A percentile compares a stretch with the other conserved stretches of the same genome.
phyloP scores from a whole-genome alignment of 192 early-diverging fungal genomes.

The Coemansia sp. region DNA sequence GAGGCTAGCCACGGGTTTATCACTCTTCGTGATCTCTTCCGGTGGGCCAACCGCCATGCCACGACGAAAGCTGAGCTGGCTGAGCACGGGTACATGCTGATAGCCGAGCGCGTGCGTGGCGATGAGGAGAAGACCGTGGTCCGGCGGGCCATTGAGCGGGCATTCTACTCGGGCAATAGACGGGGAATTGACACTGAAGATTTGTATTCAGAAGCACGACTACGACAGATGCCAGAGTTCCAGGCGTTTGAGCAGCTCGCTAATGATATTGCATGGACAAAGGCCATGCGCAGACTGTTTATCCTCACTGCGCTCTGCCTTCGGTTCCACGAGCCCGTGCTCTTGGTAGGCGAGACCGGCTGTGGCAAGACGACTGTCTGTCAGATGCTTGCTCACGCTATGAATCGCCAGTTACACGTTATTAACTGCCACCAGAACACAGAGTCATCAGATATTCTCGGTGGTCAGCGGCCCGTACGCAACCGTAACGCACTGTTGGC shows the following conservation, averaged over 20 bases:
- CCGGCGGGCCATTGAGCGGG: conserved; percentile 77
- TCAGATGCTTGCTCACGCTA: conserved; percentile 81
- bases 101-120: conserved; percentile 85
- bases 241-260: conserved; percentile 14
- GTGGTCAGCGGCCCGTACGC: conserved; percentile 89
- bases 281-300: conserved; percentile 88
- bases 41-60: conserved; percentile 90
- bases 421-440: conserved; percentile 98
- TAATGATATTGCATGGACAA: conserved; percentile 77
- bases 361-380: conserved; percentile 98
- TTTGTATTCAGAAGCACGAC: conserved; percentile 27
- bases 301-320: conserved; percentile 80
- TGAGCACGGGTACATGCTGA: conserved; percentile 93
- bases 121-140: conserved; percentile 82
- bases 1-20: conserved; percentile 93
- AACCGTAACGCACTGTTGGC: conserved; percentile 61
- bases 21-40: conserved; percentile 95
- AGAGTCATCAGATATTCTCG: conserved; percentile 92
- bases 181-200: conserved; percentile 26
- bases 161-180: conserved; percentile 53
- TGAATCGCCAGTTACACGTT: conserved; percentile 66
- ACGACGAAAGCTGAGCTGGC: conserved; percentile 79
- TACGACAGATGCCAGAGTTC: conserved; percentile 48
- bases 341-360: conserved; percentile 98
- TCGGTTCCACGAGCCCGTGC: conserved; percentile 81